Base-by-base conservation (phyloP, 257 asterid species). In the Plantago ovata region DNA sequence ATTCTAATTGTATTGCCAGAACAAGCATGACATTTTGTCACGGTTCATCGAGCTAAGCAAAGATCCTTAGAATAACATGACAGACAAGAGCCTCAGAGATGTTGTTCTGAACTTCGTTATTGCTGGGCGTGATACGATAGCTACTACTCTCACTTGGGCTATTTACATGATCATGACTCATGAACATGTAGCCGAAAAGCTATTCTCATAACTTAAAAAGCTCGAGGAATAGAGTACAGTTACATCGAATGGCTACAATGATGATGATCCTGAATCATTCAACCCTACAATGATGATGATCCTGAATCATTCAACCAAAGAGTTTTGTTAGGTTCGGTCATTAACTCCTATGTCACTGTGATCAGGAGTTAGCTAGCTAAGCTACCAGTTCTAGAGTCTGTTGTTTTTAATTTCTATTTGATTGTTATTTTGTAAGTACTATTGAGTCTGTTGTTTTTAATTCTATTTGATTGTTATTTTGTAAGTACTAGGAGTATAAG, bases 81-180 rank as follows among this genome's bases (percentile, higher is more conserved):
- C 77, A 0, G 95, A 86, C 67, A 86, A 93, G 55, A 86, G 94
- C 85, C 85, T 89, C 4, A 89, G 99, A 67, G 99, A 93, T 18
- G 74, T 89, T 13, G 89, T 89, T 47, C 76, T 89, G 32, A 93
- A 93, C 76, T 93, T 93, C 60, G 99, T 93, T 16, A 89, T 93
- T 1, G 97, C 97, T 9, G 97, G 99, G 4, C 89, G 97, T 1
- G 97, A 93, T 65, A 89, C 99, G 1, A 93, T 94, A 11, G 96
- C 95, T 15, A 74, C 99, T 4, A 89, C 98, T 2, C 91, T 93
- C 12, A 67, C 95, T 5, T 92, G 97, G 97, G 97, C 95, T 21
- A 73, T 82, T 41, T 82, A 85, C 79, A 85, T 88, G 95, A 62
- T 81, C 48, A 84, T 85, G 80, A 76, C 77, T 18, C 93, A 85